Conservation (phyloP, 169 alveolate genomes). For the Plasmodium inui region DNA sequence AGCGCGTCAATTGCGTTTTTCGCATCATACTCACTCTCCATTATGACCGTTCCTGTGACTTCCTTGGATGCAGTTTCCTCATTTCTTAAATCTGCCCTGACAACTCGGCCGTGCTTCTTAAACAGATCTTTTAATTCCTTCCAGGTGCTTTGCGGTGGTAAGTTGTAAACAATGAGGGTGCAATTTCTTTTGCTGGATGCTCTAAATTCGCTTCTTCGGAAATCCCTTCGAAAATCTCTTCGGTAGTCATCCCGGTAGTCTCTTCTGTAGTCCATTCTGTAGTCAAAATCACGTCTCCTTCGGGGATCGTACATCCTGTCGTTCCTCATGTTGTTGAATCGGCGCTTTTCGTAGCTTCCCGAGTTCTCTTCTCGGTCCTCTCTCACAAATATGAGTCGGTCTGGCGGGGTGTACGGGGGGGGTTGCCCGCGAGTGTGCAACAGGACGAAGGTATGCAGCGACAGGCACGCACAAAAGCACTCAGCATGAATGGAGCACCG, state of each 20-base stretch:
- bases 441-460: too few relatives aligned
- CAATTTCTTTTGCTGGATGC: constrained; percentile 27
- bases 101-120: constrained; percentile 81
- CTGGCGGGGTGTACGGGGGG: constrained; percentile 34
- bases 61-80: constrained; percentile 37
- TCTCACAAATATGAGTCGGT: constrained; percentile 89
- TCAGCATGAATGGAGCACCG: too few relatives aligned
- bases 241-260: constrained; percentile 26
- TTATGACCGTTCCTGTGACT: constrained; percentile 39
- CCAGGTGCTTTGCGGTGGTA: constrained; percentile 78
- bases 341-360: constrained; percentile 29
- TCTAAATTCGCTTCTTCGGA: constrained; percentile 31
- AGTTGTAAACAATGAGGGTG: constrained; percentile 54
- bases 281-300: constrained; percentile 47
- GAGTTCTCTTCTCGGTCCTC: constrained; percentile 87
- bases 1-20: constrained; percentile 66
- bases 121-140: constrained; percentile 83
- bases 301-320: constrained; percentile 32
- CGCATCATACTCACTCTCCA: constrained; percentile 67
- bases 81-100: constrained; percentile 76
- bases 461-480: too few relatives aligned
- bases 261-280: constrained; percentile 25
- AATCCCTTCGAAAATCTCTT: constrained; percentile 44
- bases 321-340: constrained; percentile 39
- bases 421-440: too few relatives aligned